Evolutionary conservation across 305 asterid species (phyloP), one percentile per base, ranked within the genome.

Genomic region (Fraxinus nigra): DNA sequence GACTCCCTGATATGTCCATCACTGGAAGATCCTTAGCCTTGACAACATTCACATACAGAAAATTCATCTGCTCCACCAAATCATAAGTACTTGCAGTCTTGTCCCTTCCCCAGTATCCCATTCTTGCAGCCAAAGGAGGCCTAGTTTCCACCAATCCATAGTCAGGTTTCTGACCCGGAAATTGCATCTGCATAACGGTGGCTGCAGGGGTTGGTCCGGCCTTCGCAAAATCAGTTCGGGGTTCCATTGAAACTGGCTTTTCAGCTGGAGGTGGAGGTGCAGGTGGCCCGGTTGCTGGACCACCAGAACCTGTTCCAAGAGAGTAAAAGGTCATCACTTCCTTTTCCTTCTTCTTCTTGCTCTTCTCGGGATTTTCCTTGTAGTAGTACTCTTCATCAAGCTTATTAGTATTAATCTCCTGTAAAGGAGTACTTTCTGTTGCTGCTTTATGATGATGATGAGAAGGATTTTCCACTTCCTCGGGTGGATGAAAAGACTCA

Each of bases 31-130:
- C 98, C 89, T 33, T 83, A 34, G 99, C 99, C 78, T 92, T 90
- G 0, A 93, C 99, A n/a, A 95, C 95, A 9, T 83, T 34, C n/a
- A 95, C 88, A 74, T 90, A 95, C 79, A 92, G 30, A 67, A 88
- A 95, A 24, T 91, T 87, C 98, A 95, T 95, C 33, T 78, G 97
- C 85, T 95, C 99, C 26, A 95, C 99, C 89, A 95, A 73, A 87
- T 95, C 99, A 43, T 95, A 95, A 69, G 97, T 95, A 81, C 94
- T 91, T 4, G 95, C 97, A 5, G 97, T 95, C 79, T 92, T 95
- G 84, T 95, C 97, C 84, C 97, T 87, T 35, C 98, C 98, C 97
- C 98, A 91, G 38, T 95, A 95, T 11, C 98, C 98, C 94, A 88
- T 85, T 72, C 97, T 88, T 35, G 98, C 98, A 48, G 98, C 98